These are phyloP conservation scores for Penicillium cinerascens DNA, from an alignment of 495 filamentous ascomycete genomes.

Conservation along the genomic window DNA sequence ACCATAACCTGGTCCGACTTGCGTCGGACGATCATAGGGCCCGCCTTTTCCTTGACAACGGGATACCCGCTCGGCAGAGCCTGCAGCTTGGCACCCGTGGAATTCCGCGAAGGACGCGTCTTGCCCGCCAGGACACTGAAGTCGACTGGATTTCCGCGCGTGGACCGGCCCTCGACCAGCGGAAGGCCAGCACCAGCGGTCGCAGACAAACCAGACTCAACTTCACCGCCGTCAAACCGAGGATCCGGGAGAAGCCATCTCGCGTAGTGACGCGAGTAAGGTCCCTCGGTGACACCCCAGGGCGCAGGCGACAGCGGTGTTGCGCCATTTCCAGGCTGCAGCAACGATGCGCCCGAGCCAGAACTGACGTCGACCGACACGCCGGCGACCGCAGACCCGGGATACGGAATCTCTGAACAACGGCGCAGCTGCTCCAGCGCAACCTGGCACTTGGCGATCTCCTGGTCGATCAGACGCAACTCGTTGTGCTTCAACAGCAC, in stretches of 20 bases:
- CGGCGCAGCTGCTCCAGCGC: constrained; percentile 93
- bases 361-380: constrained; percentile 61
- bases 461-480: constrained; percentile 89
- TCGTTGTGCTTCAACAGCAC: constrained; percentile 94
- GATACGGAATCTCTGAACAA: constrained; percentile 86
- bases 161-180: constrained; percentile 60
- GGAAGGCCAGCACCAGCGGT: constrained; percentile 31
- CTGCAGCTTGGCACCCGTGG: constrained; percentile 59
- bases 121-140: constrained; percentile 51
- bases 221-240: constrained; percentile 69
- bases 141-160: constrained; percentile 68
- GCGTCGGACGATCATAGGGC: constrained; percentile 58
- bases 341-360: constrained; percentile 66
- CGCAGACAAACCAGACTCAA: constrained; percentile 30
- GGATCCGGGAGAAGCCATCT: constrained; percentile 90
- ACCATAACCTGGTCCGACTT: constrained; percentile 59
- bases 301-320: constrained; percentile 67
- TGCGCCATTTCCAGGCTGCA: constrained; percentile 52
- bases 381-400: constrained; percentile 60
- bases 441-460: constrained; percentile 91
- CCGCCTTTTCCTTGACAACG: constrained; percentile 61
- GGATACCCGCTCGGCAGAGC: constrained; percentile 71
- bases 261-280: constrained; percentile 90
- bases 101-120: constrained; percentile 59
- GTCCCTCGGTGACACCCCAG: constrained; percentile 85